Base-by-base conservation (phyloP, 805 yeast genomes). In the Zygosaccharomyces pseudorouxii region DNA sequence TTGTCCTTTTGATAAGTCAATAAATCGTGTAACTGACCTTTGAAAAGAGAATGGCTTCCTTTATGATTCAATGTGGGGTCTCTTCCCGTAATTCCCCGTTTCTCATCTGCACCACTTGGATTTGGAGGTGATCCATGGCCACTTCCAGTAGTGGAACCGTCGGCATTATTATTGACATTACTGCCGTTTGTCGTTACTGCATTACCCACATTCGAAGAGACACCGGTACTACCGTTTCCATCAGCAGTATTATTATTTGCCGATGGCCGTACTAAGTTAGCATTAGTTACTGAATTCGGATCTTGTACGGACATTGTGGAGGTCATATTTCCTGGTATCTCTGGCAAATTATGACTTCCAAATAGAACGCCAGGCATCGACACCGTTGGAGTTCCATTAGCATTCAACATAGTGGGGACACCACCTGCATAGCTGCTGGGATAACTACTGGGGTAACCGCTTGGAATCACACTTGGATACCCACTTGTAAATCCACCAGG, bases 1-100 rank as follows among this genome's bases (percentile, higher is more conserved):
- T 56, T 62, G 8, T 59, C 65, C 47, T 60, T 60, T 31, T 61
- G 62, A 27, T 56, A 49, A n/a, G 52, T 28, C 27, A 60, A 38
- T 38, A 55, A 42, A 6, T 64, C 55, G 30, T 52, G 55, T 47
- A 69, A 68, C 44, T 56, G 56, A 30, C 51, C 57, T 29, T 55
- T 59, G 31, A 58, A 61, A 65, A 25, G 28, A 7, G 27, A 42
- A 33, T 11, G 31, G 41, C 18, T 46, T 22, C n/a, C 29, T 18
- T 19, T 33, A 14, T 7, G 20, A 14, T 14, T 9, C 14, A 25
- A 22, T 31, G 23, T 4, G 3, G 18, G 37, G 9, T 33, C 23
- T 33, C 29, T 18, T 3, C 14, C 5, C 8, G 8, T 14, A 11
- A 33, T 3, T 5, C 19, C 36, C 6, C 25, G 8, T 22, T 11